Base-by-base conservation (phyloP, 805 yeast genomes). In the Candida montana region DNA sequence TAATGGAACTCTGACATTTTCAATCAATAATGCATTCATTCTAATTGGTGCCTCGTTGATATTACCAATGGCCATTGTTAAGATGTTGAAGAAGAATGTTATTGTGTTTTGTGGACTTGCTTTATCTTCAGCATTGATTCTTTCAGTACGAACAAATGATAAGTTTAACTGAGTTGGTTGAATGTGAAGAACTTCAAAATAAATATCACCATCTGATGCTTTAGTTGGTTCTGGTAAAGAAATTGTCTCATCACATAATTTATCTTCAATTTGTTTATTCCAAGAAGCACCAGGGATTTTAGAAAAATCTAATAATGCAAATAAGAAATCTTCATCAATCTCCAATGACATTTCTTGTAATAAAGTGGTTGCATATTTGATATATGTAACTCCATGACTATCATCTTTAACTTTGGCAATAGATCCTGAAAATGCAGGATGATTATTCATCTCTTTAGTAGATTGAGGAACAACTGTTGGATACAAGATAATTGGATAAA, bases 51-150 rank as follows among this genome's bases (percentile, higher is more conserved):
- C 99, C 62, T 93, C 97, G 58, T 91, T 91, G 46, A 95, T 86
- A 59, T 91, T 93, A 20, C 98, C 99, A 48, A 93, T 77, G 0
- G 99, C 95, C 97, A 91, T 90, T 0, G 97, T 89, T 45, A 93
- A 67, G 30, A 91, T 80, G 59, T 93, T 88, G 50, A 87, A 70
- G 48, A 88, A 78, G 59, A 85, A 83, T 74, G 82, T 75, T 37
- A 90, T 58, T 0, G 93, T 69, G 49, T 80, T 82, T 35, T 78
- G 80, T 3, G 84, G 67, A 3, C 74, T 64, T 11, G 80, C 74
- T 29, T 73, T 73, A 41, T 81, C 87, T 41, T 78, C 84, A 5
- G 75, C 79, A 55, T 79, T 77, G 26, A 83, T 71, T 42, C 86
- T 68, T 54, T 89, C 96, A 0, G 95, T 86, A 47, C 98, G 76